phyloP scores from a whole-genome alignment of 768 basidiomycete species.

The Hypsizygus marmoreus region DNA sequence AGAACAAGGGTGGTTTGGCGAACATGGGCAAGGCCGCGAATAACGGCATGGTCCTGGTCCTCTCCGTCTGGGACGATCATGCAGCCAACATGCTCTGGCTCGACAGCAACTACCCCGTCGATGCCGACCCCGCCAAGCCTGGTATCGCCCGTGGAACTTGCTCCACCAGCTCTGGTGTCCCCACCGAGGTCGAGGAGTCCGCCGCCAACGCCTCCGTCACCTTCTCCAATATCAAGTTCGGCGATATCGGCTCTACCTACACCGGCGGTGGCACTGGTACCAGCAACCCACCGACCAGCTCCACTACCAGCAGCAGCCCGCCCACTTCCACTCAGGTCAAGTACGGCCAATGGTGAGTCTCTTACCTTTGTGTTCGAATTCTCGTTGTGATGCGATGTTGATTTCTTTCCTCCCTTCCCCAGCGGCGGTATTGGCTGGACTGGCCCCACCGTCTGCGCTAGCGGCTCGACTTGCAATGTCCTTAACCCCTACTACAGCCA shows the following conservation, averaged over 20 bases:
- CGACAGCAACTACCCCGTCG: conserved; percentile 49
- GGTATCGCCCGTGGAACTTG: conserved; percentile 55
- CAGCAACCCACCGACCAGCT: conserved; percentile 3
- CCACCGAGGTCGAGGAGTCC: conserved; percentile 42
- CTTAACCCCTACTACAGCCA: conserved; percentile 34
- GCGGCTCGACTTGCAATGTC: conserved; percentile 27
- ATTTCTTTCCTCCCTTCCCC: background rate
- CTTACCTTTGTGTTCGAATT: background rate
- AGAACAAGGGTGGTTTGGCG: conserved; percentile 41
- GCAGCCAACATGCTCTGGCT: conserved; percentile 59
- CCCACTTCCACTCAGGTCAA: conserved; percentile 33
- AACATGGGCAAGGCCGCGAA: conserved; percentile 35
- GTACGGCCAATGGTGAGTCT: conserved; percentile 37
- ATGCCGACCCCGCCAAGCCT: conserved; percentile 31
- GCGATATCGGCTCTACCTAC: conserved; percentile 35
- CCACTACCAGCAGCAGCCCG: conserved; percentile 21
- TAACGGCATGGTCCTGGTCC: conserved; percentile 49
- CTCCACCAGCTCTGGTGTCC: conserved; percentile 47
- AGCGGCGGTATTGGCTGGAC: conserved; percentile 30
- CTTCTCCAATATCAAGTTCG: conserved; percentile 58
- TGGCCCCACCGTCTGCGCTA: conserved; percentile 31
- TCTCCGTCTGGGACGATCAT: conserved; percentile 58
- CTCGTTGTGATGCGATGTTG: background rate
- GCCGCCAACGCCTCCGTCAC: conserved; percentile 43
- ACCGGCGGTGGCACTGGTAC: conserved; percentile 6